Conservation (phyloP, 805 yeast species). For the Tetrapisispora pingtungensis region DNA sequence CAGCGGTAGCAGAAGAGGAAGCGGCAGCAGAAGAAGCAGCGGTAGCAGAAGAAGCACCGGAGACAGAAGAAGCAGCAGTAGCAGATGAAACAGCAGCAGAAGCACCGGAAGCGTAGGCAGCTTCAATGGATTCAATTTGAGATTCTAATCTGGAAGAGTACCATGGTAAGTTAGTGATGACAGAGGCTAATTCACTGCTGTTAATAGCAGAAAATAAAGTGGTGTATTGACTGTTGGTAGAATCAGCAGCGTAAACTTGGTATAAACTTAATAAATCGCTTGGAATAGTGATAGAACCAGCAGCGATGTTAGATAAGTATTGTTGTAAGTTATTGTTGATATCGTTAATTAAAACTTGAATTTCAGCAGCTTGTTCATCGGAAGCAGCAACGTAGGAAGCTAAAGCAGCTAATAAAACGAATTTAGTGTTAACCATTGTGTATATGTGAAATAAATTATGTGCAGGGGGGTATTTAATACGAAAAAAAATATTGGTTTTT, state of each 20-base stretch:
- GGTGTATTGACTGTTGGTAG: conserved; percentile 30
- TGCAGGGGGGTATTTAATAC: background rate
- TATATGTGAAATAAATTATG: background rate
- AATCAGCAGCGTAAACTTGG: conserved; percentile 20
- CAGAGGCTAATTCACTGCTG: conserved; percentile 24
- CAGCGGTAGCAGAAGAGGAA: conserved; percentile 5
- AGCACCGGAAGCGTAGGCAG: conserved; percentile 5
- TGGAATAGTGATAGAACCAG: conserved; percentile 18
- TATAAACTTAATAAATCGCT: conserved; percentile 21
- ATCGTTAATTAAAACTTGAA: conserved; percentile 11
- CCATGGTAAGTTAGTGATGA: conserved; percentile 31
- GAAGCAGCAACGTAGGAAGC: conserved; percentile 6
- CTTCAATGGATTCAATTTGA: conserved; percentile 3
- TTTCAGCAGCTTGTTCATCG: conserved; percentile 6
- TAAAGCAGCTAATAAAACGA: conserved; percentile 4
- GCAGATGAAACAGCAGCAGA: conserved; percentile 5
- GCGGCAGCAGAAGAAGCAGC: conserved; percentile 2
- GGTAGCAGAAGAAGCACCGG: conserved; percentile 7
- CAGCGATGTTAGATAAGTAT: conserved; percentile 4
- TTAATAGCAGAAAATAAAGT: conserved; percentile 24
- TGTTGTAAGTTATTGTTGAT: conserved; percentile 8
- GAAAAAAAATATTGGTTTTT: too few relatives aligned
- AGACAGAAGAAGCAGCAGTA: conserved; percentile 2
- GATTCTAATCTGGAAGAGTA: conserved; percentile 21
- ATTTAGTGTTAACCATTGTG: conserved; percentile 1